A percentile compares a stretch with the other conserved stretches of the same genome.
These are phyloP conservation scores for Blastocystis sp. DNA, from an alignment of 352 stramenopile genomes.

Conservation along the genomic window DNA sequence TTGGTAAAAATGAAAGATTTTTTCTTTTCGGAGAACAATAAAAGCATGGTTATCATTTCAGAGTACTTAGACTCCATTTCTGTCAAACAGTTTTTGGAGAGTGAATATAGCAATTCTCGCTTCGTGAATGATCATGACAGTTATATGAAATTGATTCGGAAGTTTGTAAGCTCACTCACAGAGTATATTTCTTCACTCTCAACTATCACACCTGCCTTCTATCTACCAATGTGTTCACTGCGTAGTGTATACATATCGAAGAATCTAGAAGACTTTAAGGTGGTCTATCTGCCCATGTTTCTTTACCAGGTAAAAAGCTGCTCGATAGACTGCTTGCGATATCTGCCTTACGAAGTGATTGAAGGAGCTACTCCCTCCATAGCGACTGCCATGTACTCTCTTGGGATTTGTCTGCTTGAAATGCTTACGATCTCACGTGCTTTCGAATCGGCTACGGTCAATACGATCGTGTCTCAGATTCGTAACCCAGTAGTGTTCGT, in stretches of 20 bases:
- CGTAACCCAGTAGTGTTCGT: neutral
- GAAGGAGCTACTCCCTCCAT: neutral
- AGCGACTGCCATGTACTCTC: neutral
- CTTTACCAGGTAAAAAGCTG: neutral
- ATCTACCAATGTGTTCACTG: neutral
- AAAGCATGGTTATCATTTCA: neutral
- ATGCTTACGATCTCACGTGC: neutral
- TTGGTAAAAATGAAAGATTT: neutral
- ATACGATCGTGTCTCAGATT: neutral
- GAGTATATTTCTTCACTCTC: neutral
- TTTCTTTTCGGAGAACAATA: neutral
- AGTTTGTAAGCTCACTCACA: neutral
- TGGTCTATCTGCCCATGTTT: neutral
- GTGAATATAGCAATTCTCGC: neutral
- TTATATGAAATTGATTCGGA: neutral
- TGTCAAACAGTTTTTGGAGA: neutral
- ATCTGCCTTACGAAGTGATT: neutral
- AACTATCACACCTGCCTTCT: neutral
- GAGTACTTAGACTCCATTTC: neutral
- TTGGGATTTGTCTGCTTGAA: neutral
- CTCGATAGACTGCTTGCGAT: neutral
- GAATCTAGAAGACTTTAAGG: neutral
- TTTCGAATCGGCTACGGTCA: neutral
- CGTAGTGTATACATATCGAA: neutral
- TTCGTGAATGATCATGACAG: neutral